phyloP scores from a whole-genome alignment of 805 yeast genomes.

The Blastobotrys peoriensis region DNA sequence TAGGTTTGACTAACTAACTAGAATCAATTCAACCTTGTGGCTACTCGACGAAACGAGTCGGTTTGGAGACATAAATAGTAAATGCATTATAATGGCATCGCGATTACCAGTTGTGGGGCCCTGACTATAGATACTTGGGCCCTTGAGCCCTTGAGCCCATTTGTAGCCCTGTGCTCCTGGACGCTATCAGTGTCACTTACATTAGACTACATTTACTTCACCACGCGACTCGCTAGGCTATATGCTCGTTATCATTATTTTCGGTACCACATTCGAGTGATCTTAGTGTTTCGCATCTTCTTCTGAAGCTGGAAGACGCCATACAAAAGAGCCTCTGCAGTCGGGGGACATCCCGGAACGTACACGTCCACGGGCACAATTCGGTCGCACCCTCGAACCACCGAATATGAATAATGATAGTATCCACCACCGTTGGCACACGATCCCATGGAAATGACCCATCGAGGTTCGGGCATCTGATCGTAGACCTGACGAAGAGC shows the following conservation, averaged over 20 bases:
- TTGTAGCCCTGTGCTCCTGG: no score
- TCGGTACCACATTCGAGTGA: constrained; percentile 84
- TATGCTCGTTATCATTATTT: no score
- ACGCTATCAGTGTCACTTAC: no score
- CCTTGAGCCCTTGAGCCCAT: no score
- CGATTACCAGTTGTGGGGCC: neutral
- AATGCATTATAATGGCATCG: constrained; percentile 3
- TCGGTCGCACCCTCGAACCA: constrained; percentile 86
- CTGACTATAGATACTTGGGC: no score
- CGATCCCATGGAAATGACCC: constrained; percentile 93
- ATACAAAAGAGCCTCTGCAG: constrained; percentile 85
- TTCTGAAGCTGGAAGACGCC: constrained; percentile 85
- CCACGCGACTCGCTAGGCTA: no score
- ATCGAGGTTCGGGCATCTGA: constrained; percentile 91
- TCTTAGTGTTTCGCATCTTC: constrained; percentile 78
- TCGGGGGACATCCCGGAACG: constrained; percentile 92
- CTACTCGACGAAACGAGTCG: constrained; percentile 20
- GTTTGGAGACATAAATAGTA: constrained; percentile 15
- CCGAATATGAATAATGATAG: constrained; percentile 83
- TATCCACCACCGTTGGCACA: constrained; percentile 95
- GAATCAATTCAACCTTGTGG: constrained; percentile 19
- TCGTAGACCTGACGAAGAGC: constrained; percentile 88
- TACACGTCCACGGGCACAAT: constrained; percentile 84
- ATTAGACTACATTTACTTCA: no score
- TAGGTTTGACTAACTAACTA: constrained; percentile 1